These are phyloP conservation scores for Nicotiana rustica DNA, from an alignment of 305 asterid genomes.

Conservation along the genomic window DNA sequence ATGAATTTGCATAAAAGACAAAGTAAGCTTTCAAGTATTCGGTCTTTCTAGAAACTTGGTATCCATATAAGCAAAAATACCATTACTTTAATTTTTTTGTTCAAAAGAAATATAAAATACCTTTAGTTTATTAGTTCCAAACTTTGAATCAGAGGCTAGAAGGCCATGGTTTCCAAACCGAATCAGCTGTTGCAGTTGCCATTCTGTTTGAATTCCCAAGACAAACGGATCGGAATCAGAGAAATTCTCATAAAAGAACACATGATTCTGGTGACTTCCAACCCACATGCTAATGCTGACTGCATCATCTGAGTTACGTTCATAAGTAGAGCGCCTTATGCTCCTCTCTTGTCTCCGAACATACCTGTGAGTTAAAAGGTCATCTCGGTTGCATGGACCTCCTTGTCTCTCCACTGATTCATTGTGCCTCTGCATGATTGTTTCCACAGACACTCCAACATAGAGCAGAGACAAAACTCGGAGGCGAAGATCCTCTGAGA, in stretches of 20 bases:
- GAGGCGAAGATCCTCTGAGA: conserved; percentile 92
- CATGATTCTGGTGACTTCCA: conserved; percentile 67
- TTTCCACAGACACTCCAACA: conserved; percentile 97
- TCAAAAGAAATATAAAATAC: conserved; percentile 41
- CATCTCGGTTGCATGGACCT: conserved; percentile 94
- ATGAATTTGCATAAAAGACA: conserved; percentile 48
- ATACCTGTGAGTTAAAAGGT: conserved; percentile 89
- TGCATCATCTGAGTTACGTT: conserved; percentile 83
- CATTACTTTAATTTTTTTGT: conserved; percentile 60
- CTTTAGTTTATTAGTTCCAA: conserved; percentile 91
- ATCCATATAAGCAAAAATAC: conserved; percentile 46
- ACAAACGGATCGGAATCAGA: conserved; percentile 81
- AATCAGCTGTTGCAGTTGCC: conserved; percentile 99
- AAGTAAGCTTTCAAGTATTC: conserved; percentile 51
- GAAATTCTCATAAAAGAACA: conserved; percentile 86
- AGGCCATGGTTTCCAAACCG: conserved; percentile 83
- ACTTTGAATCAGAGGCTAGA: conserved; percentile 70
- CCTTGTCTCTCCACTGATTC: conserved; percentile 94
- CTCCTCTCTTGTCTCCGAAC: conserved; percentile 96
- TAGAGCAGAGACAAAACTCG: conserved; percentile 82
- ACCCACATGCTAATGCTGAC: conserved; percentile 84
- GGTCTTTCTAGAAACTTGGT: conserved; percentile 15
- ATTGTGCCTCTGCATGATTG: conserved; percentile 94
- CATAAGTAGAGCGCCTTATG: conserved; percentile 73
- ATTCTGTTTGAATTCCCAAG: conserved; percentile 94